phyloP scores from a whole-genome alignment of 2,329 filamentous ascomycete genomes.

The Penicillium rolfsii region DNA sequence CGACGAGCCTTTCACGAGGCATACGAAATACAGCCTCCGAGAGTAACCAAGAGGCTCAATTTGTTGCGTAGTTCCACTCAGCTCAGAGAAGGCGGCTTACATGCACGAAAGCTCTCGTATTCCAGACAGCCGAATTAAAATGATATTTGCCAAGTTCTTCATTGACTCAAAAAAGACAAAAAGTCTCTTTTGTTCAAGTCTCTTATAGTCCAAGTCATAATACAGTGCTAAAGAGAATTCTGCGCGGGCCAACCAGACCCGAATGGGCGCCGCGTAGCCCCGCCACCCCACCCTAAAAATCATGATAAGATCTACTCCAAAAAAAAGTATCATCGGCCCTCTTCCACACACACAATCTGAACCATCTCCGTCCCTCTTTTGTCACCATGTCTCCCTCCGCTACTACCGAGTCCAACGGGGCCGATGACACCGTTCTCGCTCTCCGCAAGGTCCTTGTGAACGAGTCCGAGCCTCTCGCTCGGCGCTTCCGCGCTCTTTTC shows the following conservation, averaged over 20 bases:
- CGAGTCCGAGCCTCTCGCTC: constrained; percentile 78
- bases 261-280: constrained; percentile 29
- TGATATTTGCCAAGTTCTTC: no score
- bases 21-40: no score
- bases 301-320: constrained; percentile 40
- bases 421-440: constrained; percentile 45
- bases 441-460: constrained; percentile 74
- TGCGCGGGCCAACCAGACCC: constrained; percentile 23
- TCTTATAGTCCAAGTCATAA: not conserved
- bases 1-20: no score
- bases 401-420: constrained; percentile 31
- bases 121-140: no score
- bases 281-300: constrained; percentile 45
- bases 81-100: no score
- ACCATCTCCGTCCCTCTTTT: not conserved
- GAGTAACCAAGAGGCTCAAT: no score
- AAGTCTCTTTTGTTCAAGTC: no score
- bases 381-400: constrained; percentile 38
- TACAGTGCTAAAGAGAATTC: not conserved
- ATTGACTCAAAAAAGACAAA: no score
- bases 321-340: constrained; percentile 32
- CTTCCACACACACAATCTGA: not conserved
- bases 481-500: constrained; percentile 95
- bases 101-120: no score
- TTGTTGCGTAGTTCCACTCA: no score